phyloP scores from a whole-genome alignment of 2,329 filamentous ascomycete genomes.

The Alternaria sp. region DNA sequence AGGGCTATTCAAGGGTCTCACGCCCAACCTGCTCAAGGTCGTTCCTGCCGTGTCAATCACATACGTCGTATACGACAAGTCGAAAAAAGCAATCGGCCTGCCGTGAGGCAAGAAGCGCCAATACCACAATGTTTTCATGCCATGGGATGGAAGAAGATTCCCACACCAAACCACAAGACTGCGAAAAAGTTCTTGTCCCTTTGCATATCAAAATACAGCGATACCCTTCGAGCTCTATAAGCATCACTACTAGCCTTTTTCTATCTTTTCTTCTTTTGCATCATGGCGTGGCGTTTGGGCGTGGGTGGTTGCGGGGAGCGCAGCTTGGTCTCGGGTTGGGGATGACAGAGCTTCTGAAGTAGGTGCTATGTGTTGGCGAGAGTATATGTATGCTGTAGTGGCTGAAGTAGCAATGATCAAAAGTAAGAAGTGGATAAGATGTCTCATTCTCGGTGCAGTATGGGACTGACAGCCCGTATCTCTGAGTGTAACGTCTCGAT shows the following conservation, averaged over 20 bases:
- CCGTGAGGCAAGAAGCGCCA: slow-evolving; percentile 22
- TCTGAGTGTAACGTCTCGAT: neutral
- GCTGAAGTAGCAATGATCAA: neutral
- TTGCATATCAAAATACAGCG: slow-evolving; percentile 7
- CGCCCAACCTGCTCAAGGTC: slow-evolving; percentile 94
- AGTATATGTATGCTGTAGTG: neutral
- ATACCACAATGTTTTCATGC: too few species aligned
- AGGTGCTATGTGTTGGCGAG: neutral
- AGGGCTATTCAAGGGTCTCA: slow-evolving; percentile 92
- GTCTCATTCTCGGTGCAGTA: neutral
- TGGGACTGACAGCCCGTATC: neutral
- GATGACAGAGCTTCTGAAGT: neutral
- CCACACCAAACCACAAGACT: neutral
- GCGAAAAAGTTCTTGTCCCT: too few species aligned
- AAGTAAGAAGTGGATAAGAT: neutral
- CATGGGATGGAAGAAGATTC: neutral
- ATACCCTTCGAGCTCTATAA: slow-evolving; percentile 4
- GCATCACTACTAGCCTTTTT: slow-evolving; percentile 12
- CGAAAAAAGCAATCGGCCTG: slow-evolving; percentile 45
- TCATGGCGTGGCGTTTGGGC: slow-evolving; percentile 25
- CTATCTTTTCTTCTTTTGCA: slow-evolving; percentile 19
- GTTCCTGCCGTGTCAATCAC: slow-evolving; percentile 90
- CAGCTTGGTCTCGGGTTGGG: neutral
- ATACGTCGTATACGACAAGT: slow-evolving; percentile 52
- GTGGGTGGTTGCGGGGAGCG: neutral